Percentiles rank a stretch among this genome's conserved stretches.
Conservation (phyloP, 495 filamentous ascomycete genomes). For the Aspergillus biplanus region DNA sequence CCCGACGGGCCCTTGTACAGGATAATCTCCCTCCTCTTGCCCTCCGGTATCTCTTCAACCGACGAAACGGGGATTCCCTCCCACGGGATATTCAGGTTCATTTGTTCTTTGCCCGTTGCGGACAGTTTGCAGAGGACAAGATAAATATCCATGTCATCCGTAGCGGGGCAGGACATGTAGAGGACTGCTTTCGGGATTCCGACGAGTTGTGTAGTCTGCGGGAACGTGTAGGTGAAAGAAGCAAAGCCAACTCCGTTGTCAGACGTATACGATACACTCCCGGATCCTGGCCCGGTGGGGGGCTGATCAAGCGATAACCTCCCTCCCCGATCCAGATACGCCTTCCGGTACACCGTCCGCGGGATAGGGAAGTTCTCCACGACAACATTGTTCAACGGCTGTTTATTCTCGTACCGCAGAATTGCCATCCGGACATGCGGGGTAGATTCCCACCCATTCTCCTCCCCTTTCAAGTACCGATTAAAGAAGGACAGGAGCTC, state of each 20-base stretch:
- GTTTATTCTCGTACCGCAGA: conserved; percentile 22
- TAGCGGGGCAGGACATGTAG: conserved; percentile 17
- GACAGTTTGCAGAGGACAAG: conserved; percentile 23
- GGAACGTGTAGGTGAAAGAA: conserved; percentile 20
- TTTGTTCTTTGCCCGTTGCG: neutral
- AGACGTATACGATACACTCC: conserved; percentile 2
- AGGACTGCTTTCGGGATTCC: conserved; percentile 22
- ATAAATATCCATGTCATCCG: conserved; percentile 26
- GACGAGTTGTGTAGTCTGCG: conserved; percentile 20
- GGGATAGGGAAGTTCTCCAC: conserved; percentile 7
- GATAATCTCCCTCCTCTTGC: neutral
- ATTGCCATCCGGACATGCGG: conserved; percentile 29
- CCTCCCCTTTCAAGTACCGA: conserved; percentile 33
- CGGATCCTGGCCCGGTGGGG: neutral
- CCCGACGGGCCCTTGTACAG: conserved; percentile 23
- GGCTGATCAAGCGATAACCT: neutral
- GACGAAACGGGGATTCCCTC: no score
- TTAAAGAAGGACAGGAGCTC: conserved; percentile 39
- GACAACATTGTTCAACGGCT: conserved; percentile 8
- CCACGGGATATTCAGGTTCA: conserved; percentile 1
- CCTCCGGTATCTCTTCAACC: neutral
- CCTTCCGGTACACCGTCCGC: conserved; percentile 2
- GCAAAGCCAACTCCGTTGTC: neutral
- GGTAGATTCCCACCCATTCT: conserved; percentile 42
- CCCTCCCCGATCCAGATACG: neutral